Evolutionary conservation across 2,329 filamentous ascomycete genomes (phyloP).

Genomic region (Penicillium verrucosum): DNA sequence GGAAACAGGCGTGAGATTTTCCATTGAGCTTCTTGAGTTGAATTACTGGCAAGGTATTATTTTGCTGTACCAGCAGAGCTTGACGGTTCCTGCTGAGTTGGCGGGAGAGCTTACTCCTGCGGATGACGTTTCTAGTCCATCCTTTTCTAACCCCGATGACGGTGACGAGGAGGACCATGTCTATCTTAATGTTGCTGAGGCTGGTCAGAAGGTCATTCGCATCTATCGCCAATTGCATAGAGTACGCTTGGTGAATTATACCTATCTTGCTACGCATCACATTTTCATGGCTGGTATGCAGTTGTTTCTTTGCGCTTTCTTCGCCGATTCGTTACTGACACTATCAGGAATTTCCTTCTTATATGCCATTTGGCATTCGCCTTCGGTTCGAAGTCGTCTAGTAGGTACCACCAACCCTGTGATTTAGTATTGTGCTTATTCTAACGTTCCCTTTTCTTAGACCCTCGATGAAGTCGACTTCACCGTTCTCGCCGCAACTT

Average conservation of each 20-base stretch:
- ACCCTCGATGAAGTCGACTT: constrained; percentile 97
- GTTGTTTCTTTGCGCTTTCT: neutral
- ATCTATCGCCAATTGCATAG: constrained; percentile 87
- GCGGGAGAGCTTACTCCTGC: constrained; percentile 68
- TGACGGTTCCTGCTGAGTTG: constrained; percentile 80
- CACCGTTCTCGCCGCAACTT: constrained; percentile 87
- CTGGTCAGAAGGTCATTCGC: constrained; percentile 86
- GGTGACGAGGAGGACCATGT: constrained; percentile 80
- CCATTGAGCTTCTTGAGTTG: constrained; percentile 82
- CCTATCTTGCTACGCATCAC: constrained; percentile 91
- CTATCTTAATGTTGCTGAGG: constrained; percentile 91
- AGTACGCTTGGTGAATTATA: constrained; percentile 88
- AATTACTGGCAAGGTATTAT: constrained; percentile 99
- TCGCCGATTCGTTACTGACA: constrained; percentile 7
- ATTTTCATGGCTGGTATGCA: constrained; percentile 85
- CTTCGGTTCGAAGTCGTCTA: constrained; percentile 77
- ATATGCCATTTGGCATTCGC: constrained; percentile 96
- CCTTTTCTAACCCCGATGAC: constrained; percentile 44
- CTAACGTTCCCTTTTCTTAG: constrained; percentile 30
- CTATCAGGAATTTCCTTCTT: constrained; percentile 74
- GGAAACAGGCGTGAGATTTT: constrained; percentile 84
- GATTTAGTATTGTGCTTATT: neutral
- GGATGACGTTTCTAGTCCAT: constrained; percentile 58
- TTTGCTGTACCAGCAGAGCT: constrained; percentile 88
- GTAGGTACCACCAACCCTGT: constrained; percentile 53